phyloP scores from a whole-genome alignment of 495 filamentous ascomycete genomes.

The Ramalina peruviana region DNA sequence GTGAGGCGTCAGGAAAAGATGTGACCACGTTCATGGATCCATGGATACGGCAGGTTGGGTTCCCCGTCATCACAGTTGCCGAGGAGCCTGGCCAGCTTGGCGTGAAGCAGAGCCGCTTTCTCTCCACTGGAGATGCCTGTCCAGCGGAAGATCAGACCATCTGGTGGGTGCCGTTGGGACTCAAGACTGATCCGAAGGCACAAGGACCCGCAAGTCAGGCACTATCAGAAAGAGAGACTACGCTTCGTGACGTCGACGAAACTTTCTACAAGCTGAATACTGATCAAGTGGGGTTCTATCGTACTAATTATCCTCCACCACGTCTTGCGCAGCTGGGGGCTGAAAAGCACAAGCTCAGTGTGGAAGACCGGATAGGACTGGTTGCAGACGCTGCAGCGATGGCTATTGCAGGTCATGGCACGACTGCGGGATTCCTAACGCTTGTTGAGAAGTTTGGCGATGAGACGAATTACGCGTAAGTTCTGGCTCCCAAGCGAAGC shows the following conservation, averaged over 20 bases:
- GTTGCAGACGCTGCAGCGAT: conserved; percentile 86
- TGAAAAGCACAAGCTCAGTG: conserved; percentile 54
- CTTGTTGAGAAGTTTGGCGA: conserved; percentile 67
- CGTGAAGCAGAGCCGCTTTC: conserved; percentile 73
- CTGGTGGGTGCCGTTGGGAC: conserved; percentile 91
- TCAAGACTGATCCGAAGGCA: conserved; percentile 41
- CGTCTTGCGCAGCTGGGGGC: conserved; percentile 67
- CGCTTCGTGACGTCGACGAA: conserved; percentile 56
- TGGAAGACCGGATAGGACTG: conserved; percentile 81
- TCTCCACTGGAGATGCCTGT: conserved; percentile 81
- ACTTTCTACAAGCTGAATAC: conserved; percentile 84
- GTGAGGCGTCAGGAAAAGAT: conserved; percentile 76
- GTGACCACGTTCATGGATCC: conserved; percentile 76
- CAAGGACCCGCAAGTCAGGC: conserved; percentile 42
- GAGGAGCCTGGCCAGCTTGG: conserved; percentile 72
- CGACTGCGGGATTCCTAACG: conserved; percentile 61
- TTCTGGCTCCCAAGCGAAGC: not conserved
- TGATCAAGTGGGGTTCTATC: conserved; percentile 79
- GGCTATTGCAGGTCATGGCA: conserved; percentile 72
- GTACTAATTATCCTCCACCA: conserved; percentile 75
- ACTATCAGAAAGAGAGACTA: conserved; percentile 63
- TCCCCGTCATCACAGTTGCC: conserved; percentile 72
- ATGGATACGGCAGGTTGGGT: conserved; percentile 92
- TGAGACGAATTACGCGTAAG: conserved; percentile 68
- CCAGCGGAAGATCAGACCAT: conserved; percentile 76